Evolutionary conservation across 1,284 basidiomycete species (phyloP), one percentile per base, ranked within the genome.

Genomic region (Heliocybe sulcata): DNA sequence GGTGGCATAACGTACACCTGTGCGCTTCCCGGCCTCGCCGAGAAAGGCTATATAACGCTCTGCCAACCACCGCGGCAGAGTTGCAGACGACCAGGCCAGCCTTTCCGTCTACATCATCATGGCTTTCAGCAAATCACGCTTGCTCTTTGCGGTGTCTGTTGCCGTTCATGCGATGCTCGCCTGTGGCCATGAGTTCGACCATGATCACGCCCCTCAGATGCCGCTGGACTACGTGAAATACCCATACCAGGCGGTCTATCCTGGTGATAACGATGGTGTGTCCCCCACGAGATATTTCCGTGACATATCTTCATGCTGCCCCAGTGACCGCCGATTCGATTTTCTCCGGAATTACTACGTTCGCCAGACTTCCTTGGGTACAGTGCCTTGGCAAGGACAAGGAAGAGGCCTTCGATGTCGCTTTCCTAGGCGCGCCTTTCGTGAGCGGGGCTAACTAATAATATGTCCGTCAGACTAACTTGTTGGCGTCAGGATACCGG

Each of bases 371-470:
- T 27, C 86, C 87, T 33, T 89, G 84, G 82, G 79, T 86, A 1
- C 80, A 86, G 61, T 89, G 87, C 64, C 77, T 89, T 49, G 80
- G 80, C 20, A 78, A 76, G 59, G 77, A 85, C 54, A 75, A 67
- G 55, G 67, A 80, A 51, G 67, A 72, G 27, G 62, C 74, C 1
- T 85, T 89, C 61, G 88, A 90, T 67, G 85, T 90, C 57, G 88
- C 87, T 12, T 85, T 92, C 68, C 70, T 92, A 53, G 90, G 89
- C 33, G 85, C 87, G 49, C 90, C 88, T 1, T 90, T 92, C 64
- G 83, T 85, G 66, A 63, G 80, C 69, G 61, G 62, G 52, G 59
- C 57, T 54, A 38, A 54, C 55, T 38, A 35, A 45, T 38, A 50
- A 35, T 55, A 45, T 56, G 14, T 10, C 53, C n/a, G 52, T 53